phyloP scores from a whole-genome alignment of 805 yeast species.

The Wickerhamiella sergipiensis region DNA sequence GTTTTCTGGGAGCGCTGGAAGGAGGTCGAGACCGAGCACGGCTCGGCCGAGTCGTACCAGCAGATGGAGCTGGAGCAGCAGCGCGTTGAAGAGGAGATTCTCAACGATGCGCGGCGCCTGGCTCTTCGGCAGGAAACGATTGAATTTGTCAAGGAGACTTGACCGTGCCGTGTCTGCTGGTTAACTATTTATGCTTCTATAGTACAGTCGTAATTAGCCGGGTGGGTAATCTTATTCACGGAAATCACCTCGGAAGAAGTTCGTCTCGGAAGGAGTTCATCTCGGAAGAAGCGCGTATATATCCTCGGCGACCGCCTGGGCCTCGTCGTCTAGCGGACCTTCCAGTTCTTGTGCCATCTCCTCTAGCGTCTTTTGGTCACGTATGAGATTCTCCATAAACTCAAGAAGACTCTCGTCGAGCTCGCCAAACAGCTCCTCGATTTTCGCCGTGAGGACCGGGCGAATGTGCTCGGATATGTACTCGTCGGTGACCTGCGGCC shows the following conservation, averaged over 20 bases:
- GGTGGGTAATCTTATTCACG: no score
- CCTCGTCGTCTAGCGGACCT: slow-evolving; percentile 33
- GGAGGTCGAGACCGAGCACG: slow-evolving; percentile 55
- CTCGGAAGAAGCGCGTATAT: not conserved
- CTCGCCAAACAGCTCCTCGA: slow-evolving; percentile 23
- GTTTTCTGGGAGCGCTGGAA: slow-evolving; percentile 59
- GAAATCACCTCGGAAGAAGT: no score
- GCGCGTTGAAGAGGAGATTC: slow-evolving; percentile 22
- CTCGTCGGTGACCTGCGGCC: slow-evolving; percentile 16
- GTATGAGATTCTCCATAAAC: slow-evolving; percentile 19
- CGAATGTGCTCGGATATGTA: slow-evolving; percentile 11
- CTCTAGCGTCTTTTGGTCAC: slow-evolving; percentile 14
- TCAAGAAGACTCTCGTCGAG: slow-evolving; percentile 23
- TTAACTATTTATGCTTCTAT: no score
- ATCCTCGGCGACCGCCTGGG: slow-evolving; percentile 12
- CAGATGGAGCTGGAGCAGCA: slow-evolving; percentile 57
- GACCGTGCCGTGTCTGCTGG: no score
- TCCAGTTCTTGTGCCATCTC: slow-evolving; percentile 21
- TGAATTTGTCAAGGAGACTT: not conserved
- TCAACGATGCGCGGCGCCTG: not conserved
- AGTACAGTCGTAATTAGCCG: no score
- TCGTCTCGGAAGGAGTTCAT: not conserved
- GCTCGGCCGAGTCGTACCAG: slow-evolving; percentile 58
- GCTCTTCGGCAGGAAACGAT: not conserved
- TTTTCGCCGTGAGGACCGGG: slow-evolving; percentile 15